Conservation (phyloP, 2,329 filamentous ascomycete species). For the Metarhizium sp. region DNA sequence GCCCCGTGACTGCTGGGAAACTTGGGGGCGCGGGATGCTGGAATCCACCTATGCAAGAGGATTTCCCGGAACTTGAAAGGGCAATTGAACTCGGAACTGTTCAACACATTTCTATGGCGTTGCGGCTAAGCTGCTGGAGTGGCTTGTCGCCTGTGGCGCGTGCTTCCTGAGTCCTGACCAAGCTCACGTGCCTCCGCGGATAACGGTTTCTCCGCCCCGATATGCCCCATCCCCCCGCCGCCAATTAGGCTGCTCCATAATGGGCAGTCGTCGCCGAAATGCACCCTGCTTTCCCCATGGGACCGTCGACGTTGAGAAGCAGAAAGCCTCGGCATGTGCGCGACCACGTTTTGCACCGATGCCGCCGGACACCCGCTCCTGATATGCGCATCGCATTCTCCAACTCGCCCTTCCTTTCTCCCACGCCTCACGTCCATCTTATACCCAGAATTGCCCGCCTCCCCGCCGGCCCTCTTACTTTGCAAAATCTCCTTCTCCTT, state of each 20-base stretch:
- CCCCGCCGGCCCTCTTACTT: background rate
- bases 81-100: no score
- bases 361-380: background rate
- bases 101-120: no score
- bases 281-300: background rate
- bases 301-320: background rate
- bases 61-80: slow-evolving; percentile 20
- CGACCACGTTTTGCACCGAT: background rate
- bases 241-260: background rate
- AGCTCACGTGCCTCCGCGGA: background rate
- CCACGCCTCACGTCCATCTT: no score
- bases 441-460: background rate
- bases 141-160: background rate
- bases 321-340: slow-evolving; percentile 4
- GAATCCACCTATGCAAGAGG: slow-evolving; percentile 17
- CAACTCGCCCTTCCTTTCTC: no score
- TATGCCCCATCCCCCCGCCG: background rate
- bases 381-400: no score
- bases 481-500: no score
- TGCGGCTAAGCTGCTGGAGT: background rate
- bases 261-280: background rate
- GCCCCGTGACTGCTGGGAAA: background rate
- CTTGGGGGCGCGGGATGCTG: background rate
- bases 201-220: slow-evolving; percentile 2
- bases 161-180: no score